These are phyloP conservation scores for Amorphotheca resinae DNA, from an alignment of 495 filamentous ascomycete genomes.

Conservation along the genomic window DNA sequence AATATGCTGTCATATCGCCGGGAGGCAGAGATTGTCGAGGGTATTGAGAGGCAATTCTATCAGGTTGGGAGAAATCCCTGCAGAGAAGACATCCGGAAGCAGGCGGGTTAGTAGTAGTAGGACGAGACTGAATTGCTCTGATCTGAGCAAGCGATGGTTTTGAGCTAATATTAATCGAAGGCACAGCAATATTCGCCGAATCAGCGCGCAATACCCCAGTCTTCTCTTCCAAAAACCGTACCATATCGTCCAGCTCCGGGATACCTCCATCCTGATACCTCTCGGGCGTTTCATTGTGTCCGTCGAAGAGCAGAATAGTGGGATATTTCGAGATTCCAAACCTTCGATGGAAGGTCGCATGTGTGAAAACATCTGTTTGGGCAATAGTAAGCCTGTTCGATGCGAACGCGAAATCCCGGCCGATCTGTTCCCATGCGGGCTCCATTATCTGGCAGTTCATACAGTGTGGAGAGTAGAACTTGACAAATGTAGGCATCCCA, in stretches of 20 bases:
- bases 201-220: slow-evolving; percentile 10
- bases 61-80: slow-evolving; percentile 75
- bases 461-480: slow-evolving; percentile 16
- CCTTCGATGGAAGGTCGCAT: slow-evolving; percentile 5
- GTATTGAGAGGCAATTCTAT: slow-evolving; percentile 64
- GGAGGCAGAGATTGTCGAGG: slow-evolving; percentile 56
- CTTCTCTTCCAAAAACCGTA: slow-evolving; percentile 13
- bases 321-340: slow-evolving; percentile 14
- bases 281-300: slow-evolving; percentile 3
- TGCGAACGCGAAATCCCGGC: slow-evolving; percentile 14
- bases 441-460: slow-evolving; percentile 13
- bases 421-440: slow-evolving; percentile 15
- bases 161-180: slow-evolving; percentile 34
- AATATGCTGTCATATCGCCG: slow-evolving; percentile 45
- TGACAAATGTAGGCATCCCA: slow-evolving; percentile 12
- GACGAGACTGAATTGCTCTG: slow-evolving; percentile 26
- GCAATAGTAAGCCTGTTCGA: slow-evolving; percentile 16
- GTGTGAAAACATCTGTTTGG: slow-evolving; percentile 4
- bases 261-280: slow-evolving; percentile 4
- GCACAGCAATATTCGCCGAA: slow-evolving; percentile 22
- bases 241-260: slow-evolving; percentile 7
- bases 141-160: slow-evolving; percentile 32
- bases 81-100: slow-evolving; percentile 56
- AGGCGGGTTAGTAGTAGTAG: slow-evolving; percentile 15
- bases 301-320: slow-evolving; percentile 17